Evolutionary conservation across 768 basidiomycete genomes (phyloP).

Genomic region (Leccinum imitatum): DNA sequence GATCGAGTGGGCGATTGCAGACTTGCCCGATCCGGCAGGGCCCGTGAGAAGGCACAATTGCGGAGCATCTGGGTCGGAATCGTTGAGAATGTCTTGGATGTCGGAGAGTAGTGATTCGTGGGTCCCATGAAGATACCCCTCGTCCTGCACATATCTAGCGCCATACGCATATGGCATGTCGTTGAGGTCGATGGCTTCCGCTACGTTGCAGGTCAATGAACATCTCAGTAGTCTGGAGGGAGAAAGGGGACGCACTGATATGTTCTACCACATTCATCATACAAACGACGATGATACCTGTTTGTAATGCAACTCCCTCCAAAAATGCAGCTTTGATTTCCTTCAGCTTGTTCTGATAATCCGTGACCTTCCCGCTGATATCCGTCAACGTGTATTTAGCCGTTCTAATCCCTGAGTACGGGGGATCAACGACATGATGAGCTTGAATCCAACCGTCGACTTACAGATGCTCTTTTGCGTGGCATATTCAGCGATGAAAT

Average conservation of each 20-base stretch:
- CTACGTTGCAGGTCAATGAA: not conserved
- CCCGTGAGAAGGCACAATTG: not conserved
- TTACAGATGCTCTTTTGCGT: not conserved
- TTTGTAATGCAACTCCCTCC: not conserved
- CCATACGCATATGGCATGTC: not conserved
- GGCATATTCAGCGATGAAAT: not conserved
- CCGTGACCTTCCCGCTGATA: not conserved
- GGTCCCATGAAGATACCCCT: not conserved
- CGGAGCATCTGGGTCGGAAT: not conserved
- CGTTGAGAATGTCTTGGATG: not conserved
- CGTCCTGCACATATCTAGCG: not conserved
- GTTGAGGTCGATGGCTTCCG: not conserved
- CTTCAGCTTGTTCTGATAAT: not conserved
- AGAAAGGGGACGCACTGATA: not conserved
- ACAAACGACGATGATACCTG: not conserved
- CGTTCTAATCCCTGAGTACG: not conserved
- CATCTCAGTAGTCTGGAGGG: not conserved
- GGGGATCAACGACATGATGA: not conserved
- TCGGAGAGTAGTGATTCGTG: not conserved
- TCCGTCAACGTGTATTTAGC: not conserved
- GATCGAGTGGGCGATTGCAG: not conserved
- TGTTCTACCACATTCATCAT: not conserved
- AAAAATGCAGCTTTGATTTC: not conserved
- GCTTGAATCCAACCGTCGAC: not conserved
- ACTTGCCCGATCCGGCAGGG: not conserved